Conservation (phyloP, 495 filamentous ascomycete genomes). For the Cetradonia linearis region DNA sequence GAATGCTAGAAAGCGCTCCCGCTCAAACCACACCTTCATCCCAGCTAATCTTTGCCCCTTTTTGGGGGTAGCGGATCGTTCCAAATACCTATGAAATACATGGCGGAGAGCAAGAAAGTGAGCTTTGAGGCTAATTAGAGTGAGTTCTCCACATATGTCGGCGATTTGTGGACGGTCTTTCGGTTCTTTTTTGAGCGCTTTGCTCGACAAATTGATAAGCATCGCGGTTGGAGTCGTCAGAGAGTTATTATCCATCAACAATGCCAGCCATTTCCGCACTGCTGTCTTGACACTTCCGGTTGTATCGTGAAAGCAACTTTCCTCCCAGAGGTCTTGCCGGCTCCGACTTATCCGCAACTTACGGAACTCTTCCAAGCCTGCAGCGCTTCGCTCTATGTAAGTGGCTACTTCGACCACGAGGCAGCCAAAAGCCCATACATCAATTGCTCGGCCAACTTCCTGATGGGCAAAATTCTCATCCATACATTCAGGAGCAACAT, state of each 20-base stretch:
- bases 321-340: too few relatives aligned
- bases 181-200: not conserved
- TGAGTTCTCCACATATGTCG: not conserved
- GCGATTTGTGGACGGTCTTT: not conserved
- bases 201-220: not conserved
- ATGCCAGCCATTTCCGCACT: not conserved
- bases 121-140: not conserved
- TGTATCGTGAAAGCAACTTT: not conserved
- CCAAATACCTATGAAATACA: not conserved
- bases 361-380: not conserved
- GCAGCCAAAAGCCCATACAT: constrained; percentile 11
- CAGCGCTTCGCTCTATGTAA: not conserved
- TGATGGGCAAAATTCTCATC: not conserved
- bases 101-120: not conserved
- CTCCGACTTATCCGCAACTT: not conserved
- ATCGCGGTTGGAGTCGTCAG: not conserved
- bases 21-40: not conserved
- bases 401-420: not conserved
- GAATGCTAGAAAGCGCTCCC: not conserved
- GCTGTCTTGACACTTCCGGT: not conserved
- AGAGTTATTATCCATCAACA: not conserved
- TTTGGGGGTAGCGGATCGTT: not conserved
- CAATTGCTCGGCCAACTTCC: not conserved
- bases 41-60: not conserved
- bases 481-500: constrained; percentile 4